Evolutionary conservation across 1,284 basidiomycete genomes (phyloP), one percentile per base, ranked within the genome.

Genomic region (Ustilago loliicola): DNA sequence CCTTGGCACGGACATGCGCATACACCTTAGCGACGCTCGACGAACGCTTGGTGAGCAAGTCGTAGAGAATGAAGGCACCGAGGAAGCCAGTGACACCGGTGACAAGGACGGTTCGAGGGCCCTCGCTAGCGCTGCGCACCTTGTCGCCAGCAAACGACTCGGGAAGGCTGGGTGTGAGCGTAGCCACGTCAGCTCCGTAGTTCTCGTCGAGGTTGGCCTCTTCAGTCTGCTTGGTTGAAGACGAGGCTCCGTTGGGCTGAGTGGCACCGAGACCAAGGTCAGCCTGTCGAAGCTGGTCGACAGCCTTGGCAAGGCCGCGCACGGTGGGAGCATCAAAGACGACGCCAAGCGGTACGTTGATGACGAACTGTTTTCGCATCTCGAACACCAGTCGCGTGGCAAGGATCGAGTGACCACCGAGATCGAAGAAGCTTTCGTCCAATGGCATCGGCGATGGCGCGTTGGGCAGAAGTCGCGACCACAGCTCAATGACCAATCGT

Each of bases 31-130:
- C 88, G 17, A 98, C 93, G 62, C 90, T 89, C 2, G 89, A 88
- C 29, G 87, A 80, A 34, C 91, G 89, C 53, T 82, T 78, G 15
- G 88, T 87, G 1, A 99, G 89, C 48, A 99, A 88, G 85, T 98
- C 93, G 51, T 90, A 89, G 50, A 99, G 88, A 70, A 98, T 91
- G 87, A 98, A 98, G 3, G 94, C 95, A 23, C 97, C 97, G 13
- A 99, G 89, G 89, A 96, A 99, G 6, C 97, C 97, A 19, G 97
- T 98, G 1, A 94, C 96, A 30, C 97, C 97, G 11, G 97, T 99
- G 50, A 99, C 90, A 89, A 99, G 96, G 19, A 98, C 90, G 0
- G 93, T 94, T 50, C 95, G 80, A 7, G 65, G 62, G 1, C 59
- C 73, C 17, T 71, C 71, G 23, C 36, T 34, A 6, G 68, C 67